Evolutionary conservation across 176 grass and related monocot species (phyloP).

Genomic region (Stipa capillata): DNA sequence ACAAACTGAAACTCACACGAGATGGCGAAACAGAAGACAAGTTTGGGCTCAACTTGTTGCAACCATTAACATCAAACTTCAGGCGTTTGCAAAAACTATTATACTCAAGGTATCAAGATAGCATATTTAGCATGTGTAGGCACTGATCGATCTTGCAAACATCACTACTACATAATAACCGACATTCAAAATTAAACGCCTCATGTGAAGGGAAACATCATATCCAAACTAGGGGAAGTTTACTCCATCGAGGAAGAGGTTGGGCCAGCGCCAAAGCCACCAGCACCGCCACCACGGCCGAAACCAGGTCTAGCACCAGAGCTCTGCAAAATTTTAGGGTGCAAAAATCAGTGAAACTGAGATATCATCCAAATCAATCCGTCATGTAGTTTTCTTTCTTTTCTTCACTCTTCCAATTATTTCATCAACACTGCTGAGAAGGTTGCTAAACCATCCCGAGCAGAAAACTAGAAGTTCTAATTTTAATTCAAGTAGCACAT

Average conservation of each 20-base stretch:
- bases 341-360: background rate
- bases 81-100: conserved; percentile 12
- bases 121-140: conserved; percentile 24
- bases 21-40: background rate
- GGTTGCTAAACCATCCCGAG: background rate
- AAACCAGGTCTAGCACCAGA: conserved; percentile 67
- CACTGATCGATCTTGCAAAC: conserved; percentile 25
- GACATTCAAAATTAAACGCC: conserved; percentile 33
- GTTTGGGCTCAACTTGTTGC: too few species aligned
- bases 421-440: background rate
- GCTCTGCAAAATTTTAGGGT: conserved; percentile 25
- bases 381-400: background rate
- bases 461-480: background rate
- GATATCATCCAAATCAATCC: background rate
- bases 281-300: conserved; percentile 62
- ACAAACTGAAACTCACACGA: background rate
- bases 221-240: conserved; percentile 26
- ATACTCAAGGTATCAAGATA: conserved; percentile 13
- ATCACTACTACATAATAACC: conserved; percentile 35
- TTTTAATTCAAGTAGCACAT: background rate
- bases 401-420: background rate
- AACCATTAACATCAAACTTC: background rate
- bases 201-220: conserved; percentile 23
- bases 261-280: conserved; percentile 43
- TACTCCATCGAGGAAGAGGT: conserved; percentile 76